Evolutionary conservation across 305 asterid genomes (phyloP), one percentile per base, ranked within the genome.

Genomic region (Solanum aculeatissimum): DNA sequence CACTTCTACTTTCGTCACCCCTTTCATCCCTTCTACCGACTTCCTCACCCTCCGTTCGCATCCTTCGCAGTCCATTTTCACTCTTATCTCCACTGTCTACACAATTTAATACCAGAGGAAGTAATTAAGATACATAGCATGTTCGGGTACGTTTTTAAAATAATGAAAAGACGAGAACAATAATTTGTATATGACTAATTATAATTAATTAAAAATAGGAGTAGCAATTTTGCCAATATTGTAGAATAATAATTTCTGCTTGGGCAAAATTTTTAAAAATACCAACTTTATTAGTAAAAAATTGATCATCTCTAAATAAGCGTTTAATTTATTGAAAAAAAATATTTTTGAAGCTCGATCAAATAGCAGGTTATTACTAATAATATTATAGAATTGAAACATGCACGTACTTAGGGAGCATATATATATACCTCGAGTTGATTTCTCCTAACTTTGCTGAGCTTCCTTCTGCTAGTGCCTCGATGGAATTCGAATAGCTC

Each of bases 41-140:
- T 91, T 93, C 70, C 93, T 88, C 47, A 92, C 97, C 86, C 90
- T 90, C 77, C 89, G 91, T 7, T 85, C 93, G 62, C 98, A 95
- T 2, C 97, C 98, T 54, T 92, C 94, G 43, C 98, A 95, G 82
- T 95, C 98, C 94, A 95, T 95, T 85, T 93, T 90, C 86, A 95
- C 91, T 89, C 80, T 87, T 83, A 90, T 90, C 43, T 90, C 92
- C 81, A 89, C 92, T 18, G 80, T 89, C 92, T 90, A 86, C 55
- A 63, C 19, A 82, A 82, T 75, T 27, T 19, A 40, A 16, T 9
- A 9, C 9, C 6, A 75, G 63, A 49, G 4, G 11, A 40, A 21
- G 38, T 1, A 72, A 32, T 32, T 32, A 43, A 43, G 80, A 13
- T 47, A 21, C n/a, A 71, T 40, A 68, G 3, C 45, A 9, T 32